Percentiles rank a stretch among this genome's conserved stretches.
These are phyloP conservation scores for Neurospora pannonica DNA, from an alignment of 495 filamentous ascomycete species.

Conservation along the genomic window DNA sequence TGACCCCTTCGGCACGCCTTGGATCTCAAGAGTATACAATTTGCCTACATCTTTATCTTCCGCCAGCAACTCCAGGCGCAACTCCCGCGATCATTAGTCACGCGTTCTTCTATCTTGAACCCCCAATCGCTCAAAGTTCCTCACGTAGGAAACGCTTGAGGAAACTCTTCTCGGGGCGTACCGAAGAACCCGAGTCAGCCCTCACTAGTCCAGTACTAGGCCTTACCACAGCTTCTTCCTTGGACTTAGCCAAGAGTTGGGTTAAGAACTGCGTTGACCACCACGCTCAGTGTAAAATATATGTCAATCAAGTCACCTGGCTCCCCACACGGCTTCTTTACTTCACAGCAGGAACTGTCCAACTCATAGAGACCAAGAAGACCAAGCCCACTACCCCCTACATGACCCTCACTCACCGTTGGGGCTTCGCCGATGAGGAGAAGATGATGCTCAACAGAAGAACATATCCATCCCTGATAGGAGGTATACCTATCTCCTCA, in stretches of 20 bases:
- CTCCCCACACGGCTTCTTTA: slow-evolving; percentile 1
- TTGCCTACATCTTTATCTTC: neutral
- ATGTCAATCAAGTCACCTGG: neutral
- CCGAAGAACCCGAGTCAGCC: neutral
- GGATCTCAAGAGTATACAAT: neutral
- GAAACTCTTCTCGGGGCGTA: neutral
- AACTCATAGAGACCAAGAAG: slow-evolving; percentile 1
- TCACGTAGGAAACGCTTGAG: neutral
- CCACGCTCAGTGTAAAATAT: neutral
- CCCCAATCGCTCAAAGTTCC: neutral
- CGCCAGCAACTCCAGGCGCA: neutral
- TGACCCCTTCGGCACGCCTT: neutral
- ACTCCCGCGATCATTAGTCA: neutral
- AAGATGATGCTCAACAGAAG: neutral
- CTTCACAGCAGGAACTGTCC: neutral
- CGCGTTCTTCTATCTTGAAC: neutral
- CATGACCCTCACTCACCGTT: slow-evolving; percentile 1
- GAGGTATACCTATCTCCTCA: neutral
- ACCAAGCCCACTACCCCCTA: neutral
- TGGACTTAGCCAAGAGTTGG: neutral
- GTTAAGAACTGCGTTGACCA: neutral
- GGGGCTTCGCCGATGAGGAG: neutral
- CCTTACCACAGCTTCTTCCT: neutral
- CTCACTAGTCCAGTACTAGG: neutral
- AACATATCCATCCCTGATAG: neutral